Evolutionary conservation across 345 rosid species (phyloP).

Genomic region (Lepidium sativum): DNA sequence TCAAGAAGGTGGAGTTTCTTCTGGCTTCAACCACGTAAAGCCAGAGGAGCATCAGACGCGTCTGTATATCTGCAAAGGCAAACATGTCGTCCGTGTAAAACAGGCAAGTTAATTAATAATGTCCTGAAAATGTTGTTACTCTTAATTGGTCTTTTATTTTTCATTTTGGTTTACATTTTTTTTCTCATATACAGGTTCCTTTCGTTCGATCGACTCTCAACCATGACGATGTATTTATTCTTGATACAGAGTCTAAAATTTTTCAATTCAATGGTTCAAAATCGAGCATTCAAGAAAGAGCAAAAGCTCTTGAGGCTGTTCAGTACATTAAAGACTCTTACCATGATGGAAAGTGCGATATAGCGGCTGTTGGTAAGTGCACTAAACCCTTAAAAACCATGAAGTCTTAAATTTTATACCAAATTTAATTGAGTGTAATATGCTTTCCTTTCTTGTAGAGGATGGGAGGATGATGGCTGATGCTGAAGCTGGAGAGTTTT

Average conservation of each 20-base stretch:
- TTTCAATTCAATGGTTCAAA: conserved; percentile 96
- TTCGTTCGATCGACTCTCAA: conserved; percentile 91
- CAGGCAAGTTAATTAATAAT: conserved; percentile 51
- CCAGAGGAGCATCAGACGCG: conserved; percentile 74
- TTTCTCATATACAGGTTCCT: conserved; percentile 53
- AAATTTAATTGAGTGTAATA: conserved; percentile 8
- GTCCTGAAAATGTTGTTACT: neutral
- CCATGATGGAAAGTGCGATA: conserved; percentile 92
- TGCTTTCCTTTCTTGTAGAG: conserved; percentile 39
- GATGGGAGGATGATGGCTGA: conserved; percentile 99
- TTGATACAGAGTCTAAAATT: conserved; percentile 84
- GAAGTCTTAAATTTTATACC: neutral
- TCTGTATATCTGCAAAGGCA: conserved; percentile 84
- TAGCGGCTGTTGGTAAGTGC: conserved; percentile 88
- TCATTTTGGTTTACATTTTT: conserved; percentile 9
- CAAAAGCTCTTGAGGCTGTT: conserved; percentile 97
- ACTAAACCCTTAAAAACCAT: conserved; percentile 7
- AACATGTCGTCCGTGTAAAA: conserved; percentile 86
- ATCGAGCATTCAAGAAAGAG: conserved; percentile 97
- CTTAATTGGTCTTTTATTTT: neutral
- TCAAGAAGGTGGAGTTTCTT: conserved; percentile 82
- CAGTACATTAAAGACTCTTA: conserved; percentile 92
- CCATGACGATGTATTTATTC: conserved; percentile 91
- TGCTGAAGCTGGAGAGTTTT: conserved; percentile 97
- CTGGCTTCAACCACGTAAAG: conserved; percentile 78